Evolutionary conservation across 352 stramenopile genomes (phyloP).

Genomic region (Elongisporangium anandrum): DNA sequence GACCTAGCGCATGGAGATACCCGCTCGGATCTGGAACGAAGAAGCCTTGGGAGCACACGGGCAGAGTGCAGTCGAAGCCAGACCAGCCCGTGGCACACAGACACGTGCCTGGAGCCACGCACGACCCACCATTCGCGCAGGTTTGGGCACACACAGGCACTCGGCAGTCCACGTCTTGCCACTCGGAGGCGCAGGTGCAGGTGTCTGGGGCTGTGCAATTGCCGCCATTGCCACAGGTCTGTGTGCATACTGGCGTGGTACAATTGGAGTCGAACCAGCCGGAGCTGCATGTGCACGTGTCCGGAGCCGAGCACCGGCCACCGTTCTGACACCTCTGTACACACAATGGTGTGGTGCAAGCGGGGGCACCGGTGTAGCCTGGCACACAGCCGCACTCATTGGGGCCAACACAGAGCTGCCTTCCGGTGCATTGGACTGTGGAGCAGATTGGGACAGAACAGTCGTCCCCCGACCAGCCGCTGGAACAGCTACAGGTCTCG

Average conservation of each 20-base stretch:
- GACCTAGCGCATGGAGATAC: slow-evolving; percentile 48
- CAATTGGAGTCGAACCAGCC: slow-evolving; percentile 97
- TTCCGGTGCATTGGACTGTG: slow-evolving; percentile 26
- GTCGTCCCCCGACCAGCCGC: slow-evolving; percentile 90
- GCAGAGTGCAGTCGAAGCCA: slow-evolving; percentile 90
- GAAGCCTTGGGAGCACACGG: slow-evolving; percentile 92
- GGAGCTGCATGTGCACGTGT: slow-evolving; percentile 88
- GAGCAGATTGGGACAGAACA: slow-evolving; percentile 79
- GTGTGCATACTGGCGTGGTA: slow-evolving; percentile 92
- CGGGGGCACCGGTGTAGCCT: slow-evolving; percentile 75
- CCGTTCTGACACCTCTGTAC: slow-evolving; percentile 88
- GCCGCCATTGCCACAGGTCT: slow-evolving; percentile 96
- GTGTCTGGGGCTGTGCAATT: slow-evolving; percentile 92
- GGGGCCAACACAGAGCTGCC: slow-evolving; percentile 90
- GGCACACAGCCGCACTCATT: slow-evolving; percentile 91
- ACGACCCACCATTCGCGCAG: slow-evolving; percentile 89
- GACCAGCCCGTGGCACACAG: slow-evolving; percentile 90
- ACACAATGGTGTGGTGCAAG: slow-evolving; percentile 83
- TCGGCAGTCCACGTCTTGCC: slow-evolving; percentile 90
- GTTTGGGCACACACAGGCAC: slow-evolving; percentile 86
- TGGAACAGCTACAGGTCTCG: slow-evolving; percentile 83
- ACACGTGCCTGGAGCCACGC: slow-evolving; percentile 93
- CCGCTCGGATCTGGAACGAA: slow-evolving; percentile 84
- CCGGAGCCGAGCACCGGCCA: slow-evolving; percentile 86
- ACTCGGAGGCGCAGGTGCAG: slow-evolving; percentile 88